Evolutionary conservation across 1,139 yeast genomes (phyloP).

Genomic region (Suhomyces taliae): DNA sequence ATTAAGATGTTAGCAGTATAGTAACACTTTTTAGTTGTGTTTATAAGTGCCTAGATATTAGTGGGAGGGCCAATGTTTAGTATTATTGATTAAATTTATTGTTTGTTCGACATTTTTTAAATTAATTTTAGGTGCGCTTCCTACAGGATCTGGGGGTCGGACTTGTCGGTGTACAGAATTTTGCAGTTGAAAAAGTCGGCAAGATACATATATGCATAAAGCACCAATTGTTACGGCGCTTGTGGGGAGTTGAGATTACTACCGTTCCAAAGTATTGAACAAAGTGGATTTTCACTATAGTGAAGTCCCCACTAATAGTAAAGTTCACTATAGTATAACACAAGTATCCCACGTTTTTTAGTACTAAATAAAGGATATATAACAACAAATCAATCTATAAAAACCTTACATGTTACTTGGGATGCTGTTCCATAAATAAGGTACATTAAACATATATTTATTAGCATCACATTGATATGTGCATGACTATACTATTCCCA

Average conservation of each 20-base stretch:
- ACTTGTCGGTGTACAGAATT: slow-evolving; percentile 2
- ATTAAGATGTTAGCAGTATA: not conserved
- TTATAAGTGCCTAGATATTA: too few species aligned
- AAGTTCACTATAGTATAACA: too few species aligned
- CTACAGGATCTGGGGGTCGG: slow-evolving; percentile 7
- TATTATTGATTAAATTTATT: too few species aligned
- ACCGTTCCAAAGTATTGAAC: too few species aligned
- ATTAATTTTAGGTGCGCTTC: slow-evolving; percentile 1
- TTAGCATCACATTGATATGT: not conserved
- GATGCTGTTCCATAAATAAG: not conserved
- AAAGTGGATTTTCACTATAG: too few species aligned
- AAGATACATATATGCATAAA: not conserved
- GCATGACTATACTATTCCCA: slow-evolving; percentile 4
- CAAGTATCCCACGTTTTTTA: too few species aligned
- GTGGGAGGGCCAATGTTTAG: too few species aligned
- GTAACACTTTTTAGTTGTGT: not conserved
- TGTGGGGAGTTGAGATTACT: too few species aligned
- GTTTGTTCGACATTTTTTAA: not conserved
- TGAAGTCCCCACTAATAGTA: too few species aligned
- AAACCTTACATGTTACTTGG: too few species aligned
- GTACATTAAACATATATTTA: not conserved
- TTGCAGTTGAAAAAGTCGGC: not conserved
- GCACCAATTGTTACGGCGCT: not conserved
- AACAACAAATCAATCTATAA: too few species aligned
- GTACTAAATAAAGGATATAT: too few species aligned